Evolutionary conservation across 2,329 filamentous ascomycete species (phyloP), one percentile per base, ranked within the genome.

Genomic region (Fusarium decemcellulare): DNA sequence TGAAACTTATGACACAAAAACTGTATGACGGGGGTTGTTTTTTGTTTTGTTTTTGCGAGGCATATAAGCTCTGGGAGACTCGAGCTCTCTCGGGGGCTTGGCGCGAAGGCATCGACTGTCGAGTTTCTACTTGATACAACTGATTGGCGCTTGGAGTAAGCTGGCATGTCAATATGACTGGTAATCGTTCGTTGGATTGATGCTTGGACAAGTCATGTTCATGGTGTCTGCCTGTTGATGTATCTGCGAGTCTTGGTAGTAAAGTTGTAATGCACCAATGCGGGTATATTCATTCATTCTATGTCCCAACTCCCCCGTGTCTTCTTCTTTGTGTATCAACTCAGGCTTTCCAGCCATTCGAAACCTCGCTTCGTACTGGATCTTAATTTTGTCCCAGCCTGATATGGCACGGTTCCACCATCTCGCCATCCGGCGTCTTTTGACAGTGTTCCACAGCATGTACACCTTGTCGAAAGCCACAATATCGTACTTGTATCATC

Each of bases 21-120:
- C 44, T 74, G 71, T 70, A 74, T 71, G 72, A 74, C 55, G 60
- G 51, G 29, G 43, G 52, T 54, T 73, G 57, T 63, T 67, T n/a
- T 27, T 48, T 46, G 59, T 62, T 63, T 42, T 43, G 40, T 60
- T 63, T 60, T 57, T 62, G 61, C 71, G 56, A 59, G 52, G 71
- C 67, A 72, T 71, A 65, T 61, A 63, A 56, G 42, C 47, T 52
- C 48, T 34, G 48, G 42, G 53, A 60, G 39, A 50, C 48, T 50
- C 27, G 53, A 57, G 51, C 59, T 53, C 59, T 55, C 62, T 59
- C 34, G 40, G 37, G 46, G 59, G 60, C 56, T 61, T 54, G 67
- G 62, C 67, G 65, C 60, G 60, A 59, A 56, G 46, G 61, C 54
- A 65, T 66, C 51, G 36, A 39, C 62, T 61, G 42, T 70, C 43